A percentile compares a stretch with the other conserved stretches of the same genome.
Conservation (phyloP, 306 rosid species). For the Cajanus cajan region DNA sequence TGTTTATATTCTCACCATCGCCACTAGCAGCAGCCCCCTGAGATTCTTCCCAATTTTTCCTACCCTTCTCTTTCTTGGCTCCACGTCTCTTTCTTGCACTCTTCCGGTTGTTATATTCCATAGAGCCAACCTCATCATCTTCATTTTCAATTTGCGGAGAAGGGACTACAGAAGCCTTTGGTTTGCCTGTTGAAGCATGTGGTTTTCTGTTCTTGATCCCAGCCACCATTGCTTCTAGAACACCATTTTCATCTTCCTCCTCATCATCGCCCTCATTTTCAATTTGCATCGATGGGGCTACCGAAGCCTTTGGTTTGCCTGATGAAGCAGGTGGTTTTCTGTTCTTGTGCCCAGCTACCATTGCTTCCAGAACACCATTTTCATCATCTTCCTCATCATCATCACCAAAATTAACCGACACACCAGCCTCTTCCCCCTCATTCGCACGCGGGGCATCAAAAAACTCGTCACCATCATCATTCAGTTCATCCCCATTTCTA, state of each 20-base stretch:
- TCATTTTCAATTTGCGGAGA: conserved; percentile 47
- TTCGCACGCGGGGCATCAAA: conserved; percentile 22
- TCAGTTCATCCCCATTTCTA: conserved; percentile 33
- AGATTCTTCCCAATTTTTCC: conserved; percentile 44
- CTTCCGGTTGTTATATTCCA: conserved; percentile 58
- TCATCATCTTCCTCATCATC: neutral
- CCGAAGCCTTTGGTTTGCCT: conserved; percentile 33
- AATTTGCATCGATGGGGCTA: conserved; percentile 14
- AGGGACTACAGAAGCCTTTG: conserved; percentile 23
- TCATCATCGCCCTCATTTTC: conserved; percentile 50
- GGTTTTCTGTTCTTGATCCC: conserved; percentile 55
- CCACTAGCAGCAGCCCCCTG: conserved; percentile 24
- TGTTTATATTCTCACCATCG: conserved; percentile 27
- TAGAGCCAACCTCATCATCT: conserved; percentile 34
- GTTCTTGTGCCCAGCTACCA: conserved; percentile 59
- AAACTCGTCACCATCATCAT: conserved; percentile 34
- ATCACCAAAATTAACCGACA: conserved; percentile 20
- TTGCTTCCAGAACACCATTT: conserved; percentile 58
- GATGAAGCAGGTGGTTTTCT: conserved; percentile 40
- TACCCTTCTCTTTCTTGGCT: conserved; percentile 62
- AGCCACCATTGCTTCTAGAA: conserved; percentile 71
- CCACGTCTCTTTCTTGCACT: conserved; percentile 50
- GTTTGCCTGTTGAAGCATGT: conserved; percentile 29
- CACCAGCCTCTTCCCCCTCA: conserved; percentile 21
- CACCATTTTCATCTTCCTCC: conserved; percentile 48